Conservation (phyloP, 805 yeast genomes). For the Yarrowia deformans region DNA sequence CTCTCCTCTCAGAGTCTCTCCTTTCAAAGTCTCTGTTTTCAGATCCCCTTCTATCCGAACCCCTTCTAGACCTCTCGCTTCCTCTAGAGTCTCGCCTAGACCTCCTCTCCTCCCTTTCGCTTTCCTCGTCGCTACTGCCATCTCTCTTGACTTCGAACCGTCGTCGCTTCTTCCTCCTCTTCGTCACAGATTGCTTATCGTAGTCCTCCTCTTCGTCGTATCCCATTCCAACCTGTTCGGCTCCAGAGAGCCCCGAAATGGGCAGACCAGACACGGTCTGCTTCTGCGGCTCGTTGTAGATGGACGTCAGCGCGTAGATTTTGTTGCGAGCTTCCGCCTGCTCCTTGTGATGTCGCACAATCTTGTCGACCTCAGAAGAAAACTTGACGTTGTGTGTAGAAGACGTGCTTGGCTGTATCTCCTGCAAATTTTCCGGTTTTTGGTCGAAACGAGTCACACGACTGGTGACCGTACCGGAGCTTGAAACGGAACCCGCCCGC, state of each 20-base stretch:
- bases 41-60: not conserved
- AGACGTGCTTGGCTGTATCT: not conserved
- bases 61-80: not conserved
- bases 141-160: not conserved
- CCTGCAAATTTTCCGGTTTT: conserved; percentile 3
- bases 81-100: not conserved
- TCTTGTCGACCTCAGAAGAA: not conserved
- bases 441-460: conserved; percentile 4
- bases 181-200: conserved; percentile 8
- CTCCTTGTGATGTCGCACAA: conserved; percentile 9
- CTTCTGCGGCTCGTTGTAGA: not conserved
- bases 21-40: not conserved
- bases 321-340: conserved; percentile 11
- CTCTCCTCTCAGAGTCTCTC: not conserved
- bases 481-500: not conserved
- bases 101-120: not conserved
- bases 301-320: not conserved
- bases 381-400: conserved; percentile 1
- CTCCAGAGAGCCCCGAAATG: not conserved
- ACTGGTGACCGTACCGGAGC: not conserved
- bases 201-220: conserved; percentile 34
- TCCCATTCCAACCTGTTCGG: conserved; percentile 21
- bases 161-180: not conserved
- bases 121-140: not conserved
- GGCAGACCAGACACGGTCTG: not conserved